Evolutionary conservation across 2,329 filamentous ascomycete genomes (phyloP).

Genomic region (Huntiella decipiens): DNA sequence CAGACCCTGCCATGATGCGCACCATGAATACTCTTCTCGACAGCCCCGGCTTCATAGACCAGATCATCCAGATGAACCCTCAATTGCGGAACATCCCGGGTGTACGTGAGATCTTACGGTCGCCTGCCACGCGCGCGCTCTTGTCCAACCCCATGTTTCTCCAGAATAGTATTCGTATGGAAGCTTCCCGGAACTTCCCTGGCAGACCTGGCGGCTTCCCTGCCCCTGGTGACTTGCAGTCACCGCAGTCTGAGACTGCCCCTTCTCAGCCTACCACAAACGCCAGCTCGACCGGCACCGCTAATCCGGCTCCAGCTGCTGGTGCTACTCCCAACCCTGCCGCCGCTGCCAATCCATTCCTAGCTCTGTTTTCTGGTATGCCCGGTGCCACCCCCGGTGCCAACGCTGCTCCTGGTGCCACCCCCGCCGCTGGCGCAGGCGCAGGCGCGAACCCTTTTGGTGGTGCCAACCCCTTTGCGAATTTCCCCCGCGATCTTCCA

Average conservation of each 20-base stretch:
- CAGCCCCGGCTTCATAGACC: slow-evolving; percentile 85
- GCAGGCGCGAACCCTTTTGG: slow-evolving; percentile 6
- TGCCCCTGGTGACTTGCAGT: slow-evolving; percentile 80
- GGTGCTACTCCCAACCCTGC: slow-evolving; percentile 3
- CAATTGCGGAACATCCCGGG: slow-evolving; percentile 56
- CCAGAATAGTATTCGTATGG: slow-evolving; percentile 61
- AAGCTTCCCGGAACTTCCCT: slow-evolving; percentile 42
- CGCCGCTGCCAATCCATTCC: slow-evolving; percentile 25
- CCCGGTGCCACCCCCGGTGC: slow-evolving; percentile 14
- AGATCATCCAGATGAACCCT: slow-evolving; percentile 85
- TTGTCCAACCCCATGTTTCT: slow-evolving; percentile 80
- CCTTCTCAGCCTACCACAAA: slow-evolving; percentile 15
- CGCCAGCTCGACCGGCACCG: slow-evolving; percentile 10
- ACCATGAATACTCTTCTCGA: slow-evolving; percentile 88
- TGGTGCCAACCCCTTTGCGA: slow-evolving; percentile 5
- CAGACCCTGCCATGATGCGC: slow-evolving; percentile 70
- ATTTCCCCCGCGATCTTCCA: background rate
- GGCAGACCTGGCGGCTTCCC: slow-evolving; percentile 41
- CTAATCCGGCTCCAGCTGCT: slow-evolving; percentile 13
- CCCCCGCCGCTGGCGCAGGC: background rate
- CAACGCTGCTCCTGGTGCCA: background rate
- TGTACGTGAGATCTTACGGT: slow-evolving; percentile 69
- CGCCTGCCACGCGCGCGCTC: slow-evolving; percentile 76
- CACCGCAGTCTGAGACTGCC: slow-evolving; percentile 31
- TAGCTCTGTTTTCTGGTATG: slow-evolving; percentile 8